Evolutionary conservation across 2,329 filamentous ascomycete genomes (phyloP).

Genomic region (Nannizziopsis arthrosporioides): DNA sequence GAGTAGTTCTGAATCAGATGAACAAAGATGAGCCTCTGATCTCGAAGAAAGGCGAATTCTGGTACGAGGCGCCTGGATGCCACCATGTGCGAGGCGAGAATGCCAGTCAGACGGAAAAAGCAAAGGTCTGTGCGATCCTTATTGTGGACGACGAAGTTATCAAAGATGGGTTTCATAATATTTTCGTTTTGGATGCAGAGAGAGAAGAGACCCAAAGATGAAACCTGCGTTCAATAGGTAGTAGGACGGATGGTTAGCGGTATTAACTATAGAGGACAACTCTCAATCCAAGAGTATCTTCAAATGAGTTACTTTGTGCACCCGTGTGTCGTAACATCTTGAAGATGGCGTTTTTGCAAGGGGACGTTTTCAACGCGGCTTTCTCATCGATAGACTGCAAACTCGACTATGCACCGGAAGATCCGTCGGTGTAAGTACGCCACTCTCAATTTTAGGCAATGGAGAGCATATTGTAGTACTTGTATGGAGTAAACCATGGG

Average conservation of each 20-base stretch:
- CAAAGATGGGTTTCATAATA: slow-evolving; percentile 8
- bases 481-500: too few relatives aligned
- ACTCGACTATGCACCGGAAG: too few relatives aligned
- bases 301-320: too few relatives aligned
- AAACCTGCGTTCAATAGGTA: neutral
- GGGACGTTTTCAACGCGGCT: too few relatives aligned
- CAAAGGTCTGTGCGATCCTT: slow-evolving; percentile 9
- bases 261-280: neutral
- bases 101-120: slow-evolving; percentile 8
- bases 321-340: too few relatives aligned
- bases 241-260: neutral
- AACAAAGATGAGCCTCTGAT: slow-evolving; percentile 12
- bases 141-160: slow-evolving; percentile 11
- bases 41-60: slow-evolving; percentile 10
- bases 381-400: too few relatives aligned
- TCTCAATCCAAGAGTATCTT: too few relatives aligned
- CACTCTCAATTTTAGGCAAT: too few relatives aligned
- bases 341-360: too few relatives aligned
- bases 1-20: slow-evolving; percentile 16
- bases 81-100: slow-evolving; percentile 14
- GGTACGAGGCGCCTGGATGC: slow-evolving; percentile 17
- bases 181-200: slow-evolving; percentile 11
- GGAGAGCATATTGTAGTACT: too few relatives aligned
- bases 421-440: too few relatives aligned
- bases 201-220: slow-evolving; percentile 4